These are phyloP conservation scores for Ogataea kodamae DNA, from an alignment of 805 yeast species.

Conservation along the genomic window DNA sequence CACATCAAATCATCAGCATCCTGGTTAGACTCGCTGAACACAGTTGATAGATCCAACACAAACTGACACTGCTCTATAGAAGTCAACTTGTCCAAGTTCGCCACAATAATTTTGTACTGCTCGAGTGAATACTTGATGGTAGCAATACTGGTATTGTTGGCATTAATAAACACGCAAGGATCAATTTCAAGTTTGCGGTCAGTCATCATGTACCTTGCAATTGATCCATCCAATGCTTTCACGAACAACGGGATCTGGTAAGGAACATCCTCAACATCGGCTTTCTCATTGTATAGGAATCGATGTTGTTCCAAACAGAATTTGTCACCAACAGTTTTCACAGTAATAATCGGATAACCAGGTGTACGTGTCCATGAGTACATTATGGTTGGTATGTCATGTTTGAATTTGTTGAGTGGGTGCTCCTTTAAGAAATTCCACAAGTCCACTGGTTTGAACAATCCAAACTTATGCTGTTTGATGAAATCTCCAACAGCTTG, in stretches of 20 bases:
- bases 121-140: conserved; percentile 43
- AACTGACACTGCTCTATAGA: conserved; percentile 36
- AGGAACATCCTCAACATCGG: conserved; percentile 50
- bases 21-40: conserved; percentile 35
- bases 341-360: conserved; percentile 55
- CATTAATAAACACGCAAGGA: conserved; percentile 37
- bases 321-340: conserved; percentile 29
- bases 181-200: conserved; percentile 37
- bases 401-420: conserved; percentile 25
- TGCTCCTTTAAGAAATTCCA: conserved; percentile 42
- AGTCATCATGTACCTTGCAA: conserved; percentile 39
- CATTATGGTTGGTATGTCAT: conserved; percentile 48
- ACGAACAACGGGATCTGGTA: conserved; percentile 59
- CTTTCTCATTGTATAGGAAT: conserved; percentile 28
- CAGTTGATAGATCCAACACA: conserved; percentile 38
- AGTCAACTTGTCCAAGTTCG: conserved; percentile 23
- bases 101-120: conserved; percentile 26
- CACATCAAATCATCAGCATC: conserved; percentile 31
- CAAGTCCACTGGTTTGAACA: conserved; percentile 48
- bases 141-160: conserved; percentile 45
- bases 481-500: conserved; percentile 39
- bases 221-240: conserved; percentile 34
- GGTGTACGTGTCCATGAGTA: conserved; percentile 59
- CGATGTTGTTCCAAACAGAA: conserved; percentile 39
- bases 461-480: conserved; percentile 31